These are phyloP conservation scores for Triticum dicoccoides DNA, from an alignment of 176 grass and related monocot species.

Conservation along the genomic window DNA sequence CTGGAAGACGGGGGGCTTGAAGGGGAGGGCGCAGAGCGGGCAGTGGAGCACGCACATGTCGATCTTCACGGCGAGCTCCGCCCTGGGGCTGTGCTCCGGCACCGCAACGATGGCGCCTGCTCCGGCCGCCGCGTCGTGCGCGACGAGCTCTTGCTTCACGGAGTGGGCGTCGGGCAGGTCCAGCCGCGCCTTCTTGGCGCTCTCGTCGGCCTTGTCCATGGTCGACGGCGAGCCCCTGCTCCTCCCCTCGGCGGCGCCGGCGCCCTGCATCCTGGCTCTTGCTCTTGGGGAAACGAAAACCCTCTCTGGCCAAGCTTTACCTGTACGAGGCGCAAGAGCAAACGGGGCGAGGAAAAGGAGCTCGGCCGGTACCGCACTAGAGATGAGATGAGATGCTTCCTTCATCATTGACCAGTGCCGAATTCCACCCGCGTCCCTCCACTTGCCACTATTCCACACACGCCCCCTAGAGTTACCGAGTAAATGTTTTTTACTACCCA, in stretches of 20 bases:
- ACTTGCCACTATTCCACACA: too few species aligned
- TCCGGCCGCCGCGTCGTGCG: not conserved
- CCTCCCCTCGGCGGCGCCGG: not conserved
- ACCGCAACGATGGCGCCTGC: not conserved
- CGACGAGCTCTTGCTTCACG: not conserved
- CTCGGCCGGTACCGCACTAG: not conserved
- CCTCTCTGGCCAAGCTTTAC: not conserved
- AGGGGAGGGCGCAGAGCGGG: not conserved
- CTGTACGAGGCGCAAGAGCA: not conserved
- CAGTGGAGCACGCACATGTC: constrained; percentile 8
- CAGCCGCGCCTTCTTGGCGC: constrained; percentile 12
- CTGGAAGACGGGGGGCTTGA: constrained; percentile 11
- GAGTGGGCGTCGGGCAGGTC: not conserved
- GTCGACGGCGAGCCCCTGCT: not conserved
- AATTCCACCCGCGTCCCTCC: too few species aligned
- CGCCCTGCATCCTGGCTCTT: not conserved
- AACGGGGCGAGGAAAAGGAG: not conserved
- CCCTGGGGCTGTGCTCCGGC: not conserved
- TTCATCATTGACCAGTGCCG: too few species aligned
- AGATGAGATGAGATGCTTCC: too few species aligned
- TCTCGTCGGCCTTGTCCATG: not conserved
- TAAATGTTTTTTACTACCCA: too few species aligned
- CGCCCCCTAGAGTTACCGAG: too few species aligned
- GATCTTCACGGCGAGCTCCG: not conserved
- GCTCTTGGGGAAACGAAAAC: not conserved